phyloP scores from a whole-genome alignment of 441 rosid genomes.

The Corymbia citriodora region DNA sequence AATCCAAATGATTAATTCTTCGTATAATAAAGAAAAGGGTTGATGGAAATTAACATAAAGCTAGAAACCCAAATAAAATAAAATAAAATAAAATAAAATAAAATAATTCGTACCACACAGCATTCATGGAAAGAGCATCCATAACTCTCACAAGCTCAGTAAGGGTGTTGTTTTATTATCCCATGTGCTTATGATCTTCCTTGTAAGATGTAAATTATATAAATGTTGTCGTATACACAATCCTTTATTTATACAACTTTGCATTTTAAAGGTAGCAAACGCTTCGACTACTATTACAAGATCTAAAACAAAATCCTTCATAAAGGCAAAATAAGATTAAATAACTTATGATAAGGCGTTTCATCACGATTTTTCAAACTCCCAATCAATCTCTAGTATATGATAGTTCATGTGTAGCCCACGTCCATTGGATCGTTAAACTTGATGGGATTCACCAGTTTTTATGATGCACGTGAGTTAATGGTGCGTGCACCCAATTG shows the following conservation, averaged over 20 bases:
- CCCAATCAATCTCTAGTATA: neutral
- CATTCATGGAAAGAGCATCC: neutral
- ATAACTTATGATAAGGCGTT: neutral
- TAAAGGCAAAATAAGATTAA: neutral
- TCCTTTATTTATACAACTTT: too few relatives aligned
- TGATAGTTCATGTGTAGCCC: neutral
- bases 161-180: neutral
- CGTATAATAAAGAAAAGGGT: neutral
- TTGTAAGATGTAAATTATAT: neutral
- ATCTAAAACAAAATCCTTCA: neutral
- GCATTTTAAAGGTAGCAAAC: neutral
- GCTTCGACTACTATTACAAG: neutral
- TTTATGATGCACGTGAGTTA: too few relatives aligned
- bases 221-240: neutral
- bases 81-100: too few relatives aligned
- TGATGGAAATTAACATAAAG: neutral
- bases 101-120: neutral
- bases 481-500: too few relatives aligned
- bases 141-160: neutral
- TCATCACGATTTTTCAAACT: neutral
- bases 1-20: neutral
- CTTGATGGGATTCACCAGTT: neutral
- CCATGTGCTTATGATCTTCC: neutral
- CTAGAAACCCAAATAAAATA: neutral
- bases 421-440: neutral